Base-by-base conservation (phyloP, 2,329 filamentous ascomycete genomes). In the Amylocarpus encephaloides region DNA sequence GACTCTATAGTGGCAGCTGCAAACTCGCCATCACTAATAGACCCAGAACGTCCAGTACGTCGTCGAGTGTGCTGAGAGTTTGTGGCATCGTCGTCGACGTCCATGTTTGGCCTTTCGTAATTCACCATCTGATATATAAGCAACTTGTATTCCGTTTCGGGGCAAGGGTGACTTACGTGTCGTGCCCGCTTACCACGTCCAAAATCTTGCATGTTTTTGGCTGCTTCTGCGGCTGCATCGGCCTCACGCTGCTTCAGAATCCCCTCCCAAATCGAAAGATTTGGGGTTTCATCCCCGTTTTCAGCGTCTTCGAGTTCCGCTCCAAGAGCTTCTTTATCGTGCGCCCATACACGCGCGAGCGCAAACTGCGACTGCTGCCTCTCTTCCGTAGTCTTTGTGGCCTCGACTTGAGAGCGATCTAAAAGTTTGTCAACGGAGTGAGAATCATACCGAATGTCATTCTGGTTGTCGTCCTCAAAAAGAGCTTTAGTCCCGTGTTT, bases 321-420 rank as follows among this genome's bases (percentile, higher is more conserved):
- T 43, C 83, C 77, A 5, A 95, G 73, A 0, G 74, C 73, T 6
- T 78, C 80, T 58, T 82, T 80, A 33, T 94, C 86, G 61, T 95
- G 94, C 3, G 85, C 86, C 93, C 93, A 98, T 1, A 98, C 85
- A 40, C 88, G 81, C 35, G 92, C 92, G 67, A 93, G 88, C 4
- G 86, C 88, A 66, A 96, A 98, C 49, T 91, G 86, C 0, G 82
- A 85, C 64, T 94, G 87, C 1, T 83, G 73, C 18, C 73, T 68
- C 43, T 89, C 82, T 2, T 82, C 76, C 9, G 79, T 78, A 1
- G 76, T 72, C 49, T 77, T 76, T 0, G 83, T 87, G 56, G 87
- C 80, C 64, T 95, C 89, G 26, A 87, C 79, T 56, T 88, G 80
- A 29, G 85, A 88, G 42, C 93, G 82, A 64, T 97, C 91, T n/a